Conservation (phyloP, 2,329 filamentous ascomycete genomes). For the Tolypocladium capitatum region DNA sequence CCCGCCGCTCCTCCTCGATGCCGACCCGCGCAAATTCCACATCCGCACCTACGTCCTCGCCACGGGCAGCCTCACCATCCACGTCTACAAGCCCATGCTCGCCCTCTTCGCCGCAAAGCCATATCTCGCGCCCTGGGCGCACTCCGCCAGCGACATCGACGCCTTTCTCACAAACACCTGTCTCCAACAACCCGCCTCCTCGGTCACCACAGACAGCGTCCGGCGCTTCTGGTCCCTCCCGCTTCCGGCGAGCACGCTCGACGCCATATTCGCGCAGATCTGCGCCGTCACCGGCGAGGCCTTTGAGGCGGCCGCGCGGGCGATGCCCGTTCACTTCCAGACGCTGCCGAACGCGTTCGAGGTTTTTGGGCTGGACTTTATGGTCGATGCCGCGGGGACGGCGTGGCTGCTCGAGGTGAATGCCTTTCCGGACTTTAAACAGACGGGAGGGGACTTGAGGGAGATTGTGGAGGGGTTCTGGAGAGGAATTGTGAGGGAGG, state of each 20-base stretch:
- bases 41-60: constrained; percentile 85
- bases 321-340: constrained; percentile 86
- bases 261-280: constrained; percentile 59
- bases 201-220: constrained; percentile 40
- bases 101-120: constrained; percentile 73
- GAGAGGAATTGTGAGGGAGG: constrained; percentile 55
- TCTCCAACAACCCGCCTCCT: constrained; percentile 49
- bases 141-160: constrained; percentile 39
- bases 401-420: constrained; percentile 85
- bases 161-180: constrained; percentile 92
- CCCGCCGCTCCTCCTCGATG: constrained; percentile 57
- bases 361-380: constrained; percentile 80
- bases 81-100: constrained; percentile 83
- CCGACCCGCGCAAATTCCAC: constrained; percentile 76
- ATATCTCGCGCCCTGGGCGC: constrained; percentile 54
- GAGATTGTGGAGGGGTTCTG: constrained; percentile 65
- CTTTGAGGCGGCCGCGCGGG: constrained; percentile 75
- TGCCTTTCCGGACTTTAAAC: constrained; percentile 89
- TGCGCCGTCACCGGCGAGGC: constrained; percentile 58
- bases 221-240: constrained; percentile 59
- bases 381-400: constrained; percentile 53
- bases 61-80: constrained; percentile 62
- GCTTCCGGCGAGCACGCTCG: constrained; percentile 38
- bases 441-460: constrained; percentile 73
- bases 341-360: constrained; percentile 81